phyloP scores from a whole-genome alignment of 148 eudicot species.

The Rhododendron kiyosumense region DNA sequence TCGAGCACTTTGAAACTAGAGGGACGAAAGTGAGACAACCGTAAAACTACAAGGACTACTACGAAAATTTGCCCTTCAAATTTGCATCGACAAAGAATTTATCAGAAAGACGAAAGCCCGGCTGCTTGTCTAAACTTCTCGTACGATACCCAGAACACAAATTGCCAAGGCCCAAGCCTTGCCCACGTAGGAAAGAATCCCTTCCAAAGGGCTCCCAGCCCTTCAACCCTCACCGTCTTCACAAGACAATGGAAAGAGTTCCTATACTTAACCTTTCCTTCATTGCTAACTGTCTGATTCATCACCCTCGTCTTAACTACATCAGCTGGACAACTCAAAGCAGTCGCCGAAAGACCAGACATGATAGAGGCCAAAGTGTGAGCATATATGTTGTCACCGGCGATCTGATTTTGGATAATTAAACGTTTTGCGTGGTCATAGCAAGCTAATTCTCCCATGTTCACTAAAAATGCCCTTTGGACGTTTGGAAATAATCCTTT shows the following conservation, averaged over 20 bases:
- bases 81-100: neutral
- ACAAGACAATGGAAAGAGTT: slow-evolving; percentile 75
- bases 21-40: no score
- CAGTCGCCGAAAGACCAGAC: slow-evolving; percentile 80
- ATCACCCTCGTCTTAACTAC: slow-evolving; percentile 89
- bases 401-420: slow-evolving; percentile 48
- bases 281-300: slow-evolving; percentile 48
- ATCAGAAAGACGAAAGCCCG: slow-evolving; percentile 73
- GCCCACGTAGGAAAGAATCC: slow-evolving; percentile 97
- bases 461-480: slow-evolving; percentile 85
- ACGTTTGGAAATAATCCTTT: slow-evolving; percentile 75
- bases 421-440: slow-evolving; percentile 81
- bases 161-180: slow-evolving; percentile 98
- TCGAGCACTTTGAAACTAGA: no score
- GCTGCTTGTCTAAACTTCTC: slow-evolving; percentile 66
- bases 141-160: slow-evolving; percentile 91
- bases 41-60: no score
- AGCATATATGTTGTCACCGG: slow-evolving; percentile 69
- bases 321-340: slow-evolving; percentile 89
- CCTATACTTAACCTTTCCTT: slow-evolving; percentile 40
- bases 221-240: slow-evolving; percentile 68
- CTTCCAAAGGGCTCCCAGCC: slow-evolving; percentile 70
- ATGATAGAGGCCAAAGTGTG: slow-evolving; percentile 70
- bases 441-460: slow-evolving; percentile 93
- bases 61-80: no score